Evolutionary conservation across 495 filamentous ascomycete species (phyloP).

Genomic region (Aspergillus biplanus): DNA sequence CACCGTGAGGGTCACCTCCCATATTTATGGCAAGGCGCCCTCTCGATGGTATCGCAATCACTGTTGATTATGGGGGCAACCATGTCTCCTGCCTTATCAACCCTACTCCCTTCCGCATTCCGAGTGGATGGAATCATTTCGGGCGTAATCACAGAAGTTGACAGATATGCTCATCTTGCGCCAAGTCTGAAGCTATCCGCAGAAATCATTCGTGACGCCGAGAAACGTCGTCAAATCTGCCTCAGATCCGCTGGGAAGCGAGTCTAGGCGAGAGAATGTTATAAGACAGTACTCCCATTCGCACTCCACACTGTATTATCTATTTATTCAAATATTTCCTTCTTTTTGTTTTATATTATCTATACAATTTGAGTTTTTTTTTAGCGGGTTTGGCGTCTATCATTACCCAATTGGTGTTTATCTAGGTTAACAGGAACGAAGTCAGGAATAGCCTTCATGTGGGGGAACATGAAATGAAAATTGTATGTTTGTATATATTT

Average conservation of each 20-base stretch:
- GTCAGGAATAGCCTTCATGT: too few relatives aligned
- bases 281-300: background rate
- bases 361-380: background rate
- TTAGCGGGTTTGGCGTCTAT: background rate
- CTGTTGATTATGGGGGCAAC: constrained; percentile 82
- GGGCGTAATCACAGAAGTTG: constrained; percentile 72
- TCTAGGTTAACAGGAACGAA: too few relatives aligned
- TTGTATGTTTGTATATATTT: too few relatives aligned
- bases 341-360: too few relatives aligned
- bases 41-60: constrained; percentile 80
- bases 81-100: constrained; percentile 73
- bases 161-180: constrained; percentile 71
- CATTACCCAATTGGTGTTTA: background rate
- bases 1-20: constrained; percentile 85
- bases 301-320: background rate
- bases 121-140: constrained; percentile 75
- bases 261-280: background rate
- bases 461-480: too few relatives aligned
- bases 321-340: background rate
- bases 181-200: constrained; percentile 72
- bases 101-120: constrained; percentile 63
- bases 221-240: constrained; percentile 61
- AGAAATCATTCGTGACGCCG: constrained; percentile 79
- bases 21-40: constrained; percentile 84
- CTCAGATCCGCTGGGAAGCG: constrained; percentile 27